Evolutionary conservation across 1,284 basidiomycete genomes (phyloP).

Genomic region (Fomitopsis palustris): DNA sequence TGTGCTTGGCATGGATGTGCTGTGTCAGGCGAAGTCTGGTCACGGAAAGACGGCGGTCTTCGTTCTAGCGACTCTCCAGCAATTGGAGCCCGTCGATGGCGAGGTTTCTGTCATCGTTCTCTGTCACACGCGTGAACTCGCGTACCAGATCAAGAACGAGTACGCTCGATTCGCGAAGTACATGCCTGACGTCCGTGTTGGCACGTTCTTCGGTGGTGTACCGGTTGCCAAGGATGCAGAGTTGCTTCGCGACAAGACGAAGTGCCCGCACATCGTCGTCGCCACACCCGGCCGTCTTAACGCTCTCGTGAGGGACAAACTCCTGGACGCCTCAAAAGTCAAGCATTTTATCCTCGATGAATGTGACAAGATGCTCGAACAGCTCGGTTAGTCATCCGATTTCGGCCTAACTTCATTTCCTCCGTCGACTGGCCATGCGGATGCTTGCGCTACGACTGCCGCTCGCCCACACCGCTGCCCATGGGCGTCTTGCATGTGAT

Average conservation of each 20-base stretch:
- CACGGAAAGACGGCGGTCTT: constrained; percentile 99
- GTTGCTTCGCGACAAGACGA: constrained; percentile 91
- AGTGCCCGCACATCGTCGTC: constrained; percentile 98
- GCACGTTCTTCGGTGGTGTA: constrained; percentile 97
- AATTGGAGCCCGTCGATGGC: constrained; percentile 97
- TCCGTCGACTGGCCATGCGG: constrained; percentile 30
- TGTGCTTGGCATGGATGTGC: constrained; percentile 98
- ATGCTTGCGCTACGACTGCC: constrained; percentile 42
- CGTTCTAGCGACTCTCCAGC: constrained; percentile 96
- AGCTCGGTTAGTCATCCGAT: constrained; percentile 96
- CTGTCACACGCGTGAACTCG: constrained; percentile 98
- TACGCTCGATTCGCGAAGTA: constrained; percentile 99
- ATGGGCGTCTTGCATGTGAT: constrained; percentile 43
- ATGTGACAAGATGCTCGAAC: constrained; percentile 99
- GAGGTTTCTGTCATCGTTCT: constrained; percentile 97
- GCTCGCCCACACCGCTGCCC: constrained; percentile 44
- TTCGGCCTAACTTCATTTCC: constrained; percentile 36
- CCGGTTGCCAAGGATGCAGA: constrained; percentile 94
- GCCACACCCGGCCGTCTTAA: constrained; percentile 97
- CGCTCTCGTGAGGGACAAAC: constrained; percentile 90
- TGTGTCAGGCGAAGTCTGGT: constrained; percentile 99
- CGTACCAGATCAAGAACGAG: constrained; percentile 99
- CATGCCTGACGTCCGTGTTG: constrained; percentile 98
- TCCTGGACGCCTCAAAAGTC: constrained; percentile 88
- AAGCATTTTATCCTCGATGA: constrained; percentile 99